phyloP scores from a whole-genome alignment of 129 eudicot species.

The Centella asiatica region DNA sequence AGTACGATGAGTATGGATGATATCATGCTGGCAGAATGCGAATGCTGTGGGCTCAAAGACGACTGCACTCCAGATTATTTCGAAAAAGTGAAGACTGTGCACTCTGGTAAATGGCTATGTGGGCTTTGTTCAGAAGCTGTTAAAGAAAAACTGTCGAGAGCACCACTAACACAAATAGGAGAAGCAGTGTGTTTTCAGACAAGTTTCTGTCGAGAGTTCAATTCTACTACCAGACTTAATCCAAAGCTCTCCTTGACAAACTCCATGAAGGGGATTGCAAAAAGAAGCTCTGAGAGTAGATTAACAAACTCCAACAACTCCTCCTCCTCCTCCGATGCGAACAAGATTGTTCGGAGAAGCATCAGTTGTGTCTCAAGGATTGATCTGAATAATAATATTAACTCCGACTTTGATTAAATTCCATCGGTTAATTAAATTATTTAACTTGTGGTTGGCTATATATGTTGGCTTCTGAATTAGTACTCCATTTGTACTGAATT shows the following conservation, averaged over 20 bases:
- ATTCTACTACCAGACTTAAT: constrained; percentile 39
- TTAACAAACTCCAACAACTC: too few relatives aligned
- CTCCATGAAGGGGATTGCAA: constrained; percentile 50
- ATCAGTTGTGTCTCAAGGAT: too few relatives aligned
- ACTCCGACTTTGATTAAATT: too few relatives aligned
- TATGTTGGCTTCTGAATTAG: too few relatives aligned
- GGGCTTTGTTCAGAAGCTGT: constrained; percentile 71
- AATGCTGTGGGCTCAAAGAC: constrained; percentile 62
- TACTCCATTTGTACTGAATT: too few relatives aligned
- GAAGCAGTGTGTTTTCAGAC: constrained; percentile 43
- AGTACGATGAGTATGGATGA: constrained; percentile 21
- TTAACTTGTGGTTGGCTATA: too few relatives aligned
- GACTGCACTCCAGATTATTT: constrained; percentile 52
- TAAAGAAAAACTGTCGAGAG: constrained; percentile 24
- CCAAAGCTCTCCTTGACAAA: constrained; percentile 51
- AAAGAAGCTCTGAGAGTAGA: constrained; percentile 35
- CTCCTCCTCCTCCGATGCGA: too few relatives aligned
- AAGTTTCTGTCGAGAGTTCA: constrained; percentile 35
- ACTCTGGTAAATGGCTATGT: constrained; percentile 61
- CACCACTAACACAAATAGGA: constrained; percentile 21
- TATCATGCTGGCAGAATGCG: constrained; percentile 38
- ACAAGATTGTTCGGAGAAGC: too few relatives aligned
- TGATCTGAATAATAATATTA: too few relatives aligned
- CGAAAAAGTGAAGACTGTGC: constrained; percentile 16
- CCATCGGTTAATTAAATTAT: too few relatives aligned